A percentile compares a stretch with the other conserved stretches of the same genome.
phyloP scores from a whole-genome alignment of 106 monocot species.

The Platanthera zijinensis region DNA sequence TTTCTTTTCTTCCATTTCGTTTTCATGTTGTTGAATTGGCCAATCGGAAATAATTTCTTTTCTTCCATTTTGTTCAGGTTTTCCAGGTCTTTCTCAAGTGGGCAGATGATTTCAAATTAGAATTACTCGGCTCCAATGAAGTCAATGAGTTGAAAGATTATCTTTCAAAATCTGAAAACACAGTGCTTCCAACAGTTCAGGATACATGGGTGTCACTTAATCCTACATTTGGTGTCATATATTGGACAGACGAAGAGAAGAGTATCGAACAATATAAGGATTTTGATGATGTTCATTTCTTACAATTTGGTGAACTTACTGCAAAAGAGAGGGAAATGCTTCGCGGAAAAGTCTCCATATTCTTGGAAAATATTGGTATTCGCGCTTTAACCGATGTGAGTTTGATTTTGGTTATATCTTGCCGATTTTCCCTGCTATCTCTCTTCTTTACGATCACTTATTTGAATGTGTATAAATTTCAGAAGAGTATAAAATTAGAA shows the following conservation, averaged over 20 bases:
- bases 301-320: constrained; percentile 41
- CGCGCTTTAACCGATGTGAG: constrained; percentile 36
- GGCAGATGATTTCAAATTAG: constrained; percentile 41
- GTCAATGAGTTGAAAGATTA: constrained; percentile 27
- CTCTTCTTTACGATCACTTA: not conserved
- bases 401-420: not conserved
- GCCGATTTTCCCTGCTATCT: not conserved
- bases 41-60: not conserved
- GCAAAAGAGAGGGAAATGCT: constrained; percentile 29
- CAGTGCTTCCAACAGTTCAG: constrained; percentile 43
- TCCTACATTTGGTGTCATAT: constrained; percentile 35
- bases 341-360: constrained; percentile 22
- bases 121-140: constrained; percentile 27
- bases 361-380: constrained; percentile 46
- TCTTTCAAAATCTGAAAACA: constrained; percentile 31
- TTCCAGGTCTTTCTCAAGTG: constrained; percentile 40
- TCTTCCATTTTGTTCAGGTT: constrained; percentile 21
- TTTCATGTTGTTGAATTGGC: not conserved
- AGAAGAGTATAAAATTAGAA: not conserved
- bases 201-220: constrained; percentile 67
- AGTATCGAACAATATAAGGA: constrained; percentile 26
- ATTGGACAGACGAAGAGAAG: constrained; percentile 57
- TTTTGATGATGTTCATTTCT: constrained; percentile 22
- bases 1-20: not conserved
- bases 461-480: no score